These are phyloP conservation scores for Dendrobium chrysotoxum DNA, from an alignment of 106 monocot genomes.

Conservation along the genomic window DNA sequence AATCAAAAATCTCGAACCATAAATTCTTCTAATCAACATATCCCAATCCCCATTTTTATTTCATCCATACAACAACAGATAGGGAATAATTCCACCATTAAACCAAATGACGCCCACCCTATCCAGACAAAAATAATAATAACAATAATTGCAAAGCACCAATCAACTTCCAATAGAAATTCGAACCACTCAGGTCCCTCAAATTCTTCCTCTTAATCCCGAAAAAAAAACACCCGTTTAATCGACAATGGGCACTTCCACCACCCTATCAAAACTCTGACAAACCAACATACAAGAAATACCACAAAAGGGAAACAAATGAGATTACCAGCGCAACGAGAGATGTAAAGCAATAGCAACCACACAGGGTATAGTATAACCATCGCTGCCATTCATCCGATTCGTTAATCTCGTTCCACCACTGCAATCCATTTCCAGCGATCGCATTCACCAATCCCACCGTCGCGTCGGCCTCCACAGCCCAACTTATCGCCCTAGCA, in stretches of 20 bases:
- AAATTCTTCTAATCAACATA: too few species aligned
- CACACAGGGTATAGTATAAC: constrained; percentile 1
- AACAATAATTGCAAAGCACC: too few species aligned
- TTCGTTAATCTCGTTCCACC: constrained; percentile 10
- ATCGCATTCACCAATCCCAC: background rate
- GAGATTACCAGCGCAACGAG: background rate
- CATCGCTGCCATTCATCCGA: constrained; percentile 9
- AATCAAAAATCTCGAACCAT: too few species aligned
- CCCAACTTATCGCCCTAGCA: background rate
- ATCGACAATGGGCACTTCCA: background rate
- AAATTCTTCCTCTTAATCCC: too few species aligned
- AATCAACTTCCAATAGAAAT: too few species aligned
- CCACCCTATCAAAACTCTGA: background rate
- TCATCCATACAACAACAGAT: too few species aligned
- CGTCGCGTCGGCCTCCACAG: background rate
- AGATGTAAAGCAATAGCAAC: background rate
- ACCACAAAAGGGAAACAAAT: background rate
- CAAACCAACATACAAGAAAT: background rate
- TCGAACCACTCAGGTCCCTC: too few species aligned
- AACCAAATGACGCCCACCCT: background rate
- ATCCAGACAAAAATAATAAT: background rate
- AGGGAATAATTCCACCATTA: too few species aligned
- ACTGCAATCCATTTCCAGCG: background rate
- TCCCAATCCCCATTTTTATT: too few species aligned
- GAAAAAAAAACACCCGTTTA: background rate